Evolutionary conservation across 2,329 filamentous ascomycete species (phyloP), one percentile per base, ranked within the genome.

Genomic region (Monilinia fructigena): DNA sequence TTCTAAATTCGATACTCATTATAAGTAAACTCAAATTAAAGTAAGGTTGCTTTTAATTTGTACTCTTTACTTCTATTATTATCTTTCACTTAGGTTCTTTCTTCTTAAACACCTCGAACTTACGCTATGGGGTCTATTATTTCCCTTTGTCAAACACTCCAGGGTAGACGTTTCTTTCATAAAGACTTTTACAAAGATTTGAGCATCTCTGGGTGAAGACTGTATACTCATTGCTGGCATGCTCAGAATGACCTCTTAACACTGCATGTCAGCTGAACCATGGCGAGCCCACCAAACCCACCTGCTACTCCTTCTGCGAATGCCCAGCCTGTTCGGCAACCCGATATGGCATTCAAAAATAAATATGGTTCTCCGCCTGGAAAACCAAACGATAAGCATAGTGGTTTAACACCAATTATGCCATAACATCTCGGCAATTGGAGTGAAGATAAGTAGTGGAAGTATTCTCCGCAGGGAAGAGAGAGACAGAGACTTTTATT

Each of bases 351-450:
- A 50, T 23, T 50, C 2, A 61, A 50, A 50, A 23, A 20, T 14
- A 61, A 61, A 50, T 61, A 61, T 50, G 45, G 58, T 5, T 45
- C 45, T 8, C 20, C 4, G 20, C 58, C 58, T 5, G 45, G 45
- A 50, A 26, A 7, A 20, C n/a, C 45, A 23, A 18, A 20, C 2
- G 58, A 61, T 40, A 61, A n/a, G 11, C 58, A 61, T 16, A 61
- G 58, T 18, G 58, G 58, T 20, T 18, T 61, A 50, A 38, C 58
- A 12, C 58, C 58, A 18, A 50, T 61, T 23, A 5, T 61, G 7
- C 45, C 45, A 4, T 23, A 38, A 38, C 28, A 26, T 61, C 12
- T 50, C 45, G 5, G 8, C 1, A 50, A n/a, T 4, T 18, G 45
- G 58, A 14, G 7, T 40, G 50, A n/a, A 4, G 5, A 50, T 12